A percentile compares a stretch with the other conserved stretches of the same genome.
Conservation (phyloP, 805 yeast genomes). For the Yarrowia sp. region DNA sequence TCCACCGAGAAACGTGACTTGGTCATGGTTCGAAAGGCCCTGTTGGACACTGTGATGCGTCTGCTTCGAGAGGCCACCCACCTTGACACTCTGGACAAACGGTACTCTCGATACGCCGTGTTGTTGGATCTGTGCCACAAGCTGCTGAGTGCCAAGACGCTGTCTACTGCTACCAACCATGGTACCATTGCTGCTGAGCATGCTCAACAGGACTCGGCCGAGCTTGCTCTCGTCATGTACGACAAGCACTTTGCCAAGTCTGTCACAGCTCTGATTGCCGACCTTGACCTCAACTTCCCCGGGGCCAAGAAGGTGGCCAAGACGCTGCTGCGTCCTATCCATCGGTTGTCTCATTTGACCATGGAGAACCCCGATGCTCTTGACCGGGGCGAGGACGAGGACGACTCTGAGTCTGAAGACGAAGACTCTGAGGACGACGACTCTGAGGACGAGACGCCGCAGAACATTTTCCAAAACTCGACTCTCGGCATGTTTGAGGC, state of each 20-base stretch:
- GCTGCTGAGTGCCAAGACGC: conserved; percentile 36
- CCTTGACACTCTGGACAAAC: conserved; percentile 41
- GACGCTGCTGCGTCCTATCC: conserved; percentile 57
- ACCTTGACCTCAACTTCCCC: conserved; percentile 72
- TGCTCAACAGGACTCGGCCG: conserved; percentile 51
- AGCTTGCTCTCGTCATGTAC: conserved; percentile 61
- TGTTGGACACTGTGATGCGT: conserved; percentile 64
- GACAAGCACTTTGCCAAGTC: conserved; percentile 56
- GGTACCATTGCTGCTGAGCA: conserved; percentile 24
- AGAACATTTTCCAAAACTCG: conserved; percentile 81
- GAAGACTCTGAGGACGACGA: conserved; percentile 42
- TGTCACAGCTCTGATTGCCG: conserved; percentile 59
- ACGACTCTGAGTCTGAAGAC: conserved; percentile 30
- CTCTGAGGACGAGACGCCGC: conserved; percentile 39
- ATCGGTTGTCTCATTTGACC: conserved; percentile 47
- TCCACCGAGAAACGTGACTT: conserved; percentile 46
- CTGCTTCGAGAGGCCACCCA: conserved; percentile 44
- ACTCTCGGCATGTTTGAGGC: conserved; percentile 93
- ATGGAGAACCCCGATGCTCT: conserved; percentile 36
- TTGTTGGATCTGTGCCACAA: conserved; percentile 48
- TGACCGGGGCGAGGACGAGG: conserved; percentile 45
- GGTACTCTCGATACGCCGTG: conserved; percentile 57
- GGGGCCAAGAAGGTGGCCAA: conserved; percentile 59
- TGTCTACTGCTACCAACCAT: conserved; percentile 29
- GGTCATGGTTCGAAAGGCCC: conserved; percentile 68